Evolutionary conservation across 2,329 filamentous ascomycete species (phyloP).

Genomic region (Amylocarpus encephaloides): DNA sequence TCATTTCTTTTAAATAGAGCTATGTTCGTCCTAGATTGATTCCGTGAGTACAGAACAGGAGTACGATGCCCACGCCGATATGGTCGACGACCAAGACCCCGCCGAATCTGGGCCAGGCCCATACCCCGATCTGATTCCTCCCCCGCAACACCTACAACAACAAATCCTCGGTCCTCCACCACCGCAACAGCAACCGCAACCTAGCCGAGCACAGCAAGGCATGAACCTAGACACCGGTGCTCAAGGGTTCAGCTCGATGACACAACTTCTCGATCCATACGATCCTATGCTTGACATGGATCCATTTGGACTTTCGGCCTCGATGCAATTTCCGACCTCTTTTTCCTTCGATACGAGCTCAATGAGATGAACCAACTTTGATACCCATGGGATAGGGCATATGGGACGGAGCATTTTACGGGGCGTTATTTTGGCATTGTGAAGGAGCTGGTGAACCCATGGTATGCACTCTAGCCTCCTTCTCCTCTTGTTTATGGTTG

Average conservation of each 20-base stretch:
- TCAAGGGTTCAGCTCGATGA: conserved; percentile 36
- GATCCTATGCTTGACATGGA: conserved; percentile 89
- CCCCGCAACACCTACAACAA: conserved; percentile 13
- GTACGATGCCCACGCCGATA: conserved; percentile 84
- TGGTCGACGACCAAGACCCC: conserved; percentile 75
- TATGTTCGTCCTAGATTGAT: conserved; percentile 62
- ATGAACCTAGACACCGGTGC: conserved; percentile 35
- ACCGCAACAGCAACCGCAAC: conserved; percentile 22
- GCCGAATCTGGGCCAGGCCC: conserved; percentile 63
- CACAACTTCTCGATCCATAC: conserved; percentile 58
- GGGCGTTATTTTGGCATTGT: conserved; percentile 7
- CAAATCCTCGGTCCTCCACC: conserved; percentile 32
- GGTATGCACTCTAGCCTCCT: conserved; percentile 6
- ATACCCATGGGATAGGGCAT: conserved; percentile 25
- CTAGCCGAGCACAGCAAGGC: conserved; percentile 35
- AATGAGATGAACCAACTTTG: conserved; percentile 29
- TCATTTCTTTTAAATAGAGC: conserved; percentile 44
- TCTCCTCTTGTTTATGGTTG: background rate
- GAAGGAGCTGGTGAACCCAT: background rate
- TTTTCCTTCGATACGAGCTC: conserved; percentile 59
- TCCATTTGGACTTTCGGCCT: conserved; percentile 86
- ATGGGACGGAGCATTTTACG: conserved; percentile 6
- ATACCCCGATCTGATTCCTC: conserved; percentile 53
- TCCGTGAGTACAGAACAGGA: conserved; percentile 78
- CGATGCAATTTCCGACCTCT: conserved; percentile 88